Conservation (phyloP, 2,329 filamentous ascomycete species). For the Diplodia mutila region DNA sequence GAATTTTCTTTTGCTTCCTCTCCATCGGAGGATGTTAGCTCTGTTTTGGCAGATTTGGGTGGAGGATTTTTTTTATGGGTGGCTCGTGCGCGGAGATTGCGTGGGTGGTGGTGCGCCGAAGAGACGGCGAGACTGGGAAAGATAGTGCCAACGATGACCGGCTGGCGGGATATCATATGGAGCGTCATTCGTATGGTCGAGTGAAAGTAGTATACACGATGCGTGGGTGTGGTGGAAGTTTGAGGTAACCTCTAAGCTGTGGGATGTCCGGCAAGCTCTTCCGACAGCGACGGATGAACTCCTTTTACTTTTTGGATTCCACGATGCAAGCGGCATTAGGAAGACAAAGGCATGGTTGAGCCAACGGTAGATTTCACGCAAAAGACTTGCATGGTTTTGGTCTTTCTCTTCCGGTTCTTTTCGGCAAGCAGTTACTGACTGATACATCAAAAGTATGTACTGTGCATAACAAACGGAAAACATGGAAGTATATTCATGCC, state of each 20-base stretch:
- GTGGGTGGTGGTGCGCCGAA: neutral
- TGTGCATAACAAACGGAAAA: too few species aligned
- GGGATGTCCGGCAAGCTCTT: neutral
- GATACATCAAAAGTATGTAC: too few species aligned
- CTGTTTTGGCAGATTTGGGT: neutral
- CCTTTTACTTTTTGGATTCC: neutral
- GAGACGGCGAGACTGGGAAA: neutral
- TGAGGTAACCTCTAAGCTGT: neutral
- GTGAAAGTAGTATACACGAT: neutral
- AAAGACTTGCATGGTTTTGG: too few species aligned
- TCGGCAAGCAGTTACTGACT: too few species aligned
- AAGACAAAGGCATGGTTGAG: too few species aligned
- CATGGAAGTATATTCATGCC: too few species aligned
- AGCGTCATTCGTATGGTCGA: neutral
- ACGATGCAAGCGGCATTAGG: too few species aligned
- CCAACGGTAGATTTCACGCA: too few species aligned
- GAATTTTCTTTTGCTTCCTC: slow-evolving; percentile 28
- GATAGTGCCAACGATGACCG: neutral
- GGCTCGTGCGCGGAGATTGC: slow-evolving; percentile 2
- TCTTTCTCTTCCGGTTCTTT: too few species aligned
- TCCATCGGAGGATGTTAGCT: neutral
- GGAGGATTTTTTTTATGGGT: neutral
- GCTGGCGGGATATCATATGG: too few species aligned
- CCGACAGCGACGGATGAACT: neutral
- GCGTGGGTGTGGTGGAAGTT: neutral